Conservation (phyloP, 352 stramenopile genomes). For the Saprolegnia diclina region DNA sequence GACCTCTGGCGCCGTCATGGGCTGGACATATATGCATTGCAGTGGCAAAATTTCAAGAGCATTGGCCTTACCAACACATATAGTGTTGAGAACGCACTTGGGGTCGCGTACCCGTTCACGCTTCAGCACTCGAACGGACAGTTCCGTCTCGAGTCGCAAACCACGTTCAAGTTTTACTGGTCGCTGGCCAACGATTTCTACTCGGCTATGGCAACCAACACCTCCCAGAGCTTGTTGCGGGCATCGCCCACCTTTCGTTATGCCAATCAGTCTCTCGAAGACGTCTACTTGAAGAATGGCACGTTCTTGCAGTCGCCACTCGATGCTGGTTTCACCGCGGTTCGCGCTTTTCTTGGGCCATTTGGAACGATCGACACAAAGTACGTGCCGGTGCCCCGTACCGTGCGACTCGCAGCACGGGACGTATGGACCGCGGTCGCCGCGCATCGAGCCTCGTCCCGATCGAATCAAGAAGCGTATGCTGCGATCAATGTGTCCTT, state of each 20-base stretch:
- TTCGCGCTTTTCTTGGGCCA: neutral
- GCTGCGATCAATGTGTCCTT: too few relatives aligned
- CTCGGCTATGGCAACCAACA: neutral
- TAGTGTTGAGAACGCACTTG: neutral
- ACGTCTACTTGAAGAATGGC: neutral
- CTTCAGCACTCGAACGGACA: neutral
- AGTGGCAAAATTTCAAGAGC: conserved; percentile 8
- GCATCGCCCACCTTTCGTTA: neutral
- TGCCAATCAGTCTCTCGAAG: neutral
- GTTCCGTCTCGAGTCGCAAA: neutral
- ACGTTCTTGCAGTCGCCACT: neutral
- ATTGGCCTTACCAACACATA: neutral
- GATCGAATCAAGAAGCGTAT: too few relatives aligned
- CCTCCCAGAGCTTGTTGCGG: neutral
- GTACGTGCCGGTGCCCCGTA: neutral
- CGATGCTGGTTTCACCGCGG: neutral
- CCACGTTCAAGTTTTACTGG: conserved; percentile 1
- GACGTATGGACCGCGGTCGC: too few relatives aligned
- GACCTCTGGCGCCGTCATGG: neutral
- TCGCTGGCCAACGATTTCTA: neutral
- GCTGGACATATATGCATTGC: neutral
- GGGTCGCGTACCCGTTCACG: neutral
- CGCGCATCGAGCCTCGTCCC: too few relatives aligned
- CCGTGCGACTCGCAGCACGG: neutral
- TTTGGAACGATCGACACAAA: conserved; percentile 7